Conservation (phyloP, 768 basidiomycete species). For the Leccinum rimulosum region DNA sequence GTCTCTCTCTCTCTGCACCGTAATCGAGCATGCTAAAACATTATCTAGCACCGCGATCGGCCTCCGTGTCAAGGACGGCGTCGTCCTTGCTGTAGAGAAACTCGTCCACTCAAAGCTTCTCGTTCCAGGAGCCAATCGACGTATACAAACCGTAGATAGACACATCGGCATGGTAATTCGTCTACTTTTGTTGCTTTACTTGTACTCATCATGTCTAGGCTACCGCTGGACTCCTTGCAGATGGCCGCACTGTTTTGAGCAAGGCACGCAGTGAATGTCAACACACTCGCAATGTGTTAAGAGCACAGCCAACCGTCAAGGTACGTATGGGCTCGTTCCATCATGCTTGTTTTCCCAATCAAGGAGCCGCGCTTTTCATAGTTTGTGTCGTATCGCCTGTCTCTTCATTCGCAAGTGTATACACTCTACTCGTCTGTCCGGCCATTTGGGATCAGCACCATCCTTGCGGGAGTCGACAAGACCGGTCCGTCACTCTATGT, state of each 20-base stretch:
- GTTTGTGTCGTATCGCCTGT: conserved; percentile 73
- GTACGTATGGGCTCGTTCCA: conserved; percentile 37
- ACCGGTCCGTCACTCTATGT: conserved; percentile 84
- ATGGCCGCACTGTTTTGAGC: conserved; percentile 84
- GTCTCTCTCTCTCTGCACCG: conserved; percentile 12
- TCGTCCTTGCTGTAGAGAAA: conserved; percentile 97
- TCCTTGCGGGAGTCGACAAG: conserved; percentile 88
- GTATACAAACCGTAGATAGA: conserved; percentile 91
- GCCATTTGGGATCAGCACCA: conserved; percentile 93
- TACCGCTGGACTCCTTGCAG: conserved; percentile 89
- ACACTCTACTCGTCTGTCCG: conserved; percentile 98
- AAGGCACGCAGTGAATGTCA: conserved; percentile 82
- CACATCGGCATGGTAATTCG: conserved; percentile 84
- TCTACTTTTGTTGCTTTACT: neutral
- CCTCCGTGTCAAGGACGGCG: conserved; percentile 88
- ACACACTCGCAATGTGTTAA: conserved; percentile 70
- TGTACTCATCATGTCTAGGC: conserved; percentile 50
- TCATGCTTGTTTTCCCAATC: neutral
- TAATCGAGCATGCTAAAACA: neutral
- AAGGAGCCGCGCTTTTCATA: conserved; percentile 19
- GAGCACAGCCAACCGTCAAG: conserved; percentile 74
- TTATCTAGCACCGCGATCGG: conserved; percentile 86
- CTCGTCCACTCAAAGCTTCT: conserved; percentile 94
- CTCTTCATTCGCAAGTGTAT: conserved; percentile 90
- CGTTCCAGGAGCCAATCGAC: conserved; percentile 87